These are phyloP conservation scores for Russula dissimulans DNA, from an alignment of 768 basidiomycete genomes.

Conservation along the genomic window DNA sequence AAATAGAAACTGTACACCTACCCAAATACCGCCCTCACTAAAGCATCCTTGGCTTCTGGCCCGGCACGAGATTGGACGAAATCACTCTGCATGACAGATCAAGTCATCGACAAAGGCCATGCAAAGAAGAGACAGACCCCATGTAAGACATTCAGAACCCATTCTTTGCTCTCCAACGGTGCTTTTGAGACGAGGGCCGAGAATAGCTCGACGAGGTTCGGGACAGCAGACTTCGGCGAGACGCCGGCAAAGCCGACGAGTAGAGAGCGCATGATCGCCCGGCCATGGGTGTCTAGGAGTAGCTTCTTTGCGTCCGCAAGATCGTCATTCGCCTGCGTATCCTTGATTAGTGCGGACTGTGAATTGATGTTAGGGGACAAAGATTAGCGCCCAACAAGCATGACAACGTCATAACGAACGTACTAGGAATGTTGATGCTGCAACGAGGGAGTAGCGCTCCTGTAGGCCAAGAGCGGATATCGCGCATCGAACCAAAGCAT, in stretches of 20 bases:
- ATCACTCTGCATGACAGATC: constrained; percentile 40
- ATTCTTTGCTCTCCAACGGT: constrained; percentile 45
- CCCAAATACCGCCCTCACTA: constrained; percentile 65
- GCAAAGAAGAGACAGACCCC: constrained; percentile 33
- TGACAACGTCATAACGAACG: constrained; percentile 24
- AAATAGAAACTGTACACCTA: constrained; percentile 27
- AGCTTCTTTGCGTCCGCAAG: constrained; percentile 47
- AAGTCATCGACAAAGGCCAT: not conserved
- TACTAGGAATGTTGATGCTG: constrained; percentile 77
- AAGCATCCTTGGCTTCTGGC: constrained; percentile 65
- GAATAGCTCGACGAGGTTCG: constrained; percentile 78
- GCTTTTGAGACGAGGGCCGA: constrained; percentile 53
- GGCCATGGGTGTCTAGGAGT: constrained; percentile 48
- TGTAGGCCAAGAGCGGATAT: constrained; percentile 59
- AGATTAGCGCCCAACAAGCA: not conserved
- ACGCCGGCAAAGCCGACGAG: constrained; percentile 75
- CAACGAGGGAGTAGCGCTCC: constrained; percentile 78
- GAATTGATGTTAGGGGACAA: not conserved
- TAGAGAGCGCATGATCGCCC: constrained; percentile 59
- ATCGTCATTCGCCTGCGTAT: constrained; percentile 54
- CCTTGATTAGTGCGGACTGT: constrained; percentile 59
- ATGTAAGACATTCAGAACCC: constrained; percentile 68
- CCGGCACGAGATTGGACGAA: constrained; percentile 70
- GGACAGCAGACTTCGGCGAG: constrained; percentile 73
- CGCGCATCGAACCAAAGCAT: constrained; percentile 62